Percentiles rank a stretch among this genome's conserved stretches.
These are phyloP conservation scores for Didymella segeticola DNA, from an alignment of 2,329 filamentous ascomycete species.

Conservation along the genomic window DNA sequence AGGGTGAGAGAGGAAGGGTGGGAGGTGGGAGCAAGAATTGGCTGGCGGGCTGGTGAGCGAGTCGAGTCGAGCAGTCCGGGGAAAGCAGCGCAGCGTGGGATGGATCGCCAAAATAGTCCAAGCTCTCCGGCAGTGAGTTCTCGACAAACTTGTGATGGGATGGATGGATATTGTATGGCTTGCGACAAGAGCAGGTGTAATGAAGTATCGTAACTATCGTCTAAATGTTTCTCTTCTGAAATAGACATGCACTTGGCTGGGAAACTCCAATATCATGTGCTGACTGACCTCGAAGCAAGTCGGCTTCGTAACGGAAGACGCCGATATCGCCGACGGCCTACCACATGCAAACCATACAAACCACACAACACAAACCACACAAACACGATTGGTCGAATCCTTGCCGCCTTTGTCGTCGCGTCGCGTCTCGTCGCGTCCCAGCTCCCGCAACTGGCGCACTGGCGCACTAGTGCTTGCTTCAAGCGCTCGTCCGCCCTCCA, in stretches of 20 bases:
- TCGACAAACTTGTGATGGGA: not conserved
- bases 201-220: too few relatives aligned
- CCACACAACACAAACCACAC: constrained; percentile 1
- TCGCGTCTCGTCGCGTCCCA: constrained; percentile 12
- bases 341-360: constrained; percentile 24
- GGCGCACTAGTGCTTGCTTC: too few relatives aligned
- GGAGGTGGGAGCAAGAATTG: constrained; percentile 19
- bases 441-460: constrained; percentile 16
- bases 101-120: constrained; percentile 16
- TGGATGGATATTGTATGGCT: not conserved
- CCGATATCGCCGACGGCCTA: constrained; percentile 7
- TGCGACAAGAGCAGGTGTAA: too few relatives aligned
- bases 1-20: constrained; percentile 12
- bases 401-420: constrained; percentile 4
- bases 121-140: not conserved
- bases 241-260: not conserved
- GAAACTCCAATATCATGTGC: not conserved
- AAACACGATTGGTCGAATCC: not conserved
- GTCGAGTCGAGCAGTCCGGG: constrained; percentile 34
- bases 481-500: constrained; percentile 26
- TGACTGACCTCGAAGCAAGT: not conserved
- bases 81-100: constrained; percentile 43
- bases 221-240: not conserved
- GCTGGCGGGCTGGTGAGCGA: constrained; percentile 21
- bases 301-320: constrained; percentile 11